Base-by-base conservation (phyloP, 345 rosid species). In the Salix suchowensis region DNA sequence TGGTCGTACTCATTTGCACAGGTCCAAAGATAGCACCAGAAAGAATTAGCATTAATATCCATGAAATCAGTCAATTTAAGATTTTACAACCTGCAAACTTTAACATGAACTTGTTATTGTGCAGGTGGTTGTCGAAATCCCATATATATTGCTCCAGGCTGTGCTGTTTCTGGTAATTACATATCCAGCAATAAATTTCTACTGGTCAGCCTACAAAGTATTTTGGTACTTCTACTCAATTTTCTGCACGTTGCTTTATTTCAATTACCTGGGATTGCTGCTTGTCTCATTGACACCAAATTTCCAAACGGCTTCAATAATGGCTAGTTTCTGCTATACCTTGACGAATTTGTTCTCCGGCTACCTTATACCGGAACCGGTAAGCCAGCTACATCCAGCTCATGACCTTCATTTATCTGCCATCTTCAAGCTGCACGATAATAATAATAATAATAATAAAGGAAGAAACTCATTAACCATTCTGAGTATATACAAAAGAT, bases 1-100 rank as follows among this genome's bases (percentile, higher is more conserved):
- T 82, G 85, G 90, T 85, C 91, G 9, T 88, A 88, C 80, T 82
- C 93, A 52, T 73, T 85, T 62, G 83, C 94, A 73, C 90, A 92
- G 91, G 97, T 91, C 26, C 58, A 67, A 67, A 67, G 3, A 11
- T 4, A 58, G 2, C 28, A 24, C 75, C 48, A 54, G 21, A 12
- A 55, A 46, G 6, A 46, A 12, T 14, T 15, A 14, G 52, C 52
- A 46, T 46, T 46, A 46, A 46, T 4, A 4, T 46, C 52, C 52
- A 14, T 46, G 52, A 46, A 12, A 46, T 46, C 52, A 46, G 52
- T 46, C 52, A 46, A 4, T 46, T 14, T 14, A 46, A 14, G 52
- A 46, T 46, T 14, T 12, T 46, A 46, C 18, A 14, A 14, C 52
- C 14, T 46, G 52, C 18, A 46, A 46, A 14, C 5, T 46, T 14